Percentiles rank a stretch among this genome's conserved stretches.
These are phyloP conservation scores for Graphiopsis chlorocephala DNA, from an alignment of 2,329 filamentous ascomycete genomes.

Conservation along the genomic window DNA sequence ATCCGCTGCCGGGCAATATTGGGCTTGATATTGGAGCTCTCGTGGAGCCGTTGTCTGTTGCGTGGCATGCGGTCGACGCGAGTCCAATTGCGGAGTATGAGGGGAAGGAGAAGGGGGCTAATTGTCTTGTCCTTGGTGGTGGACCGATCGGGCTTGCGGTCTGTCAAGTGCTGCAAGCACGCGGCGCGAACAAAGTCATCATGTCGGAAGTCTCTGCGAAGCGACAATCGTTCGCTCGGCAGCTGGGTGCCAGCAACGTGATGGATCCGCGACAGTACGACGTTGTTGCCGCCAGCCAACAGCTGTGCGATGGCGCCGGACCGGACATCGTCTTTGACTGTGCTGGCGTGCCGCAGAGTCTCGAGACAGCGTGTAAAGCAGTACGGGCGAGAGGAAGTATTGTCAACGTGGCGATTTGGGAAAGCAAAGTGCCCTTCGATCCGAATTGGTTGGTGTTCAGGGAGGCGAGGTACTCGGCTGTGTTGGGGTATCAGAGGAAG, in stretches of 20 bases:
- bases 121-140: constrained; percentile 57
- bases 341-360: constrained; percentile 53
- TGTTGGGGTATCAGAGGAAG: constrained; percentile 49
- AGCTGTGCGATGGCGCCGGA: constrained; percentile 49
- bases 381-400: constrained; percentile 56
- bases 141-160: constrained; percentile 61
- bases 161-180: constrained; percentile 56
- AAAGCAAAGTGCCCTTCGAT: constrained; percentile 52
- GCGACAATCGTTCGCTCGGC: constrained; percentile 50
- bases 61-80: constrained; percentile 60
- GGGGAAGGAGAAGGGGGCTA: constrained; percentile 16
- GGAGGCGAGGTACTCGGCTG: constrained; percentile 53
- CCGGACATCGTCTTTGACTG: constrained; percentile 62
- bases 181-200: constrained; percentile 55
- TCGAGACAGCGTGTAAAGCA: constrained; percentile 46
- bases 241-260: constrained; percentile 56
- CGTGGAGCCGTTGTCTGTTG: constrained; percentile 62
- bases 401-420: constrained; percentile 65
- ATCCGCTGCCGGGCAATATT: constrained; percentile 52
- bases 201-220: constrained; percentile 54
- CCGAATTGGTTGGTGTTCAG: constrained; percentile 54
- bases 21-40: constrained; percentile 56
- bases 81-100: constrained; percentile 42
- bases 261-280: constrained; percentile 54
- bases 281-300: constrained; percentile 45